Conservation (phyloP, 2,329 filamentous ascomycete genomes). For the Beauveria asiatica region DNA sequence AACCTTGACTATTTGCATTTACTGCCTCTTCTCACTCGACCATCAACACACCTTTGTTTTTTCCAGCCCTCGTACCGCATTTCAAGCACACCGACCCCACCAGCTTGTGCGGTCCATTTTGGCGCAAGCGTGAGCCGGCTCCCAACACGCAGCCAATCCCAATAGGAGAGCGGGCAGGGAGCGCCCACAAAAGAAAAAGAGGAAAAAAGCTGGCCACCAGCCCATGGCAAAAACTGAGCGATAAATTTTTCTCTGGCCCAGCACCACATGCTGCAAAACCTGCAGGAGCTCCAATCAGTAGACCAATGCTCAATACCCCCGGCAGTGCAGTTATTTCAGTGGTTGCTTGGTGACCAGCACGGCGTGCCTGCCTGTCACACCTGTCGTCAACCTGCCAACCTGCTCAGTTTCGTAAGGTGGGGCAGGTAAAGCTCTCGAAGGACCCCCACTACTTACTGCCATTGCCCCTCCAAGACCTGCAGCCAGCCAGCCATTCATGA, state of each 20-base stretch:
- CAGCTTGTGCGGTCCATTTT: slow-evolving; percentile 8
- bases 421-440: background rate
- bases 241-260: slow-evolving; percentile 6
- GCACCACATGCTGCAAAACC: background rate
- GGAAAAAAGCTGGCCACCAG: slow-evolving; percentile 5
- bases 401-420: slow-evolving; percentile 5
- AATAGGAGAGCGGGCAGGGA: background rate
- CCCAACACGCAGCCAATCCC: slow-evolving; percentile 4
- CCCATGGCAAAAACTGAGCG: slow-evolving; percentile 3
- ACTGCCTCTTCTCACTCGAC: background rate
- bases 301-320: background rate
- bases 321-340: background rate
- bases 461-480: background rate
- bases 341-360: background rate
- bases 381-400: background rate
- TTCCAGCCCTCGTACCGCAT: background rate
- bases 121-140: slow-evolving; percentile 3
- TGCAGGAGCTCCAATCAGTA: background rate
- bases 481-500: background rate
- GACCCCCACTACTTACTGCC: background rate
- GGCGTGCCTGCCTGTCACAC: too few species aligned
- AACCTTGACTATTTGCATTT: background rate
- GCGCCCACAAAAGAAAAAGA: slow-evolving; percentile 6
- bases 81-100: slow-evolving; percentile 1
- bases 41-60: background rate